Conservation (phyloP, 306 rosid species). For the Quercus wislizeni region DNA sequence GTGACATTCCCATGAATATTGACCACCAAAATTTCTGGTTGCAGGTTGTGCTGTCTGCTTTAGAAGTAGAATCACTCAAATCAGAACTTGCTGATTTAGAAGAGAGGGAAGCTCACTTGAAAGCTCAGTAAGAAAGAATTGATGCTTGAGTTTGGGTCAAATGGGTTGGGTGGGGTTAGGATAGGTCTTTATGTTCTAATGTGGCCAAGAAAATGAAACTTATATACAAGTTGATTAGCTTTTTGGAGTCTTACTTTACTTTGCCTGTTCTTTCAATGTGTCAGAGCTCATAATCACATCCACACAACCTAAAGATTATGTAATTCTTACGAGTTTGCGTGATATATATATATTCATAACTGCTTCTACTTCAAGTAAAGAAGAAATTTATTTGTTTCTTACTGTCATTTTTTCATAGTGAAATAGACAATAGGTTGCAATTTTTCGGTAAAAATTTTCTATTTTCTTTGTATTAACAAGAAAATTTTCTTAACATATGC, state of each 20-base stretch:
- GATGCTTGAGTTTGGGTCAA: slow-evolving; percentile 9
- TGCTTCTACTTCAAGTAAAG: not conserved
- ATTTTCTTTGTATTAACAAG: not conserved
- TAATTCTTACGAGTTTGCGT: not conserved
- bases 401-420: not conserved
- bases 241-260: not conserved
- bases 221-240: not conserved
- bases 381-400: not conserved
- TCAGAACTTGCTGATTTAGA: slow-evolving; percentile 75
- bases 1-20: slow-evolving; percentile 16
- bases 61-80: slow-evolving; percentile 74
- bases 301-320: not conserved
- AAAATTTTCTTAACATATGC: slow-evolving; percentile 21
- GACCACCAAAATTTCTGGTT: slow-evolving; percentile 17
- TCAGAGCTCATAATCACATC: not conserved
- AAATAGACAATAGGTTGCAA: not conserved
- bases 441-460: not conserved
- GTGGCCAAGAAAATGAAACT: not conserved
- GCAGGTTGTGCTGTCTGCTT: slow-evolving; percentile 66
- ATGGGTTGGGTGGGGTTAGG: not conserved
- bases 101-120: slow-evolving; percentile 86
- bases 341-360: not conserved
- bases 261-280: slow-evolving; percentile 4
- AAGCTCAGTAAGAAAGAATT: slow-evolving; percentile 68
- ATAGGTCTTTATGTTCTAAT: not conserved